Base-by-base conservation (phyloP, 768 basidiomycete species). In the Lactarius tabidus region DNA sequence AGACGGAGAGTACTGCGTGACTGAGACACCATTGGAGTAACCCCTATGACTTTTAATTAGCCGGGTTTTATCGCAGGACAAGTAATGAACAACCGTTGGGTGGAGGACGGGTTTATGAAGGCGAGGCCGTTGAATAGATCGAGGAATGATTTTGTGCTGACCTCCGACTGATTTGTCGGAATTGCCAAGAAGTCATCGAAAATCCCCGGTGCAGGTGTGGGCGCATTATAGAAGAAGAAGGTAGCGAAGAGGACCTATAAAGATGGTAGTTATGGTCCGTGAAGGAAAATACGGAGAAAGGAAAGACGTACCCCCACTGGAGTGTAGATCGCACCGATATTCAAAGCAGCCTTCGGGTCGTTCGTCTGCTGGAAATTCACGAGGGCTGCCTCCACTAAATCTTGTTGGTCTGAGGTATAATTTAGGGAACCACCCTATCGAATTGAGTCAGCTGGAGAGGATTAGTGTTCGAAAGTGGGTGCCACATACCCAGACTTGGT, bases 111-210 rank as follows among this genome's bases (percentile, higher is more conserved):
- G n/a, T 55, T 55, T n/a, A n/a, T 29, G 60, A 14, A 41, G 10
- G 12, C 0, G 26, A 62, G 15, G 20, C 20, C 38, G 17, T 2
- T 41, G 45, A 60, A n/a, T 12, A 23, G 6, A 12, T 26, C 23
- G 26, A 14, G n/a, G 12, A 48, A 48, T 6, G 57, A 62, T 20
- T 38, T 48, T 9, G 68, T 54, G 5, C 23, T 7, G 18, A 66
- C 57, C 17, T 61, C 56, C 1, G 20, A 38, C 28, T 48, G 20
- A n/a, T 56, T 39, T 10, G 48, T 18, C 0, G 67, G n/a, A 20
- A 70, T 57, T 39, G 57, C 67, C 29, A 70, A 38, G 26, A 71
- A 60, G 23, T 67, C 64, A 20, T 70, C 62, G 36, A 71, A 71
- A 20, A 66, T 56, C 6, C 69, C 69, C 1, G 3, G 31, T 1